Evolutionary conservation across 2,329 filamentous ascomycete genomes (phyloP).

Genomic region (Aspergillus pseudonomiae): DNA sequence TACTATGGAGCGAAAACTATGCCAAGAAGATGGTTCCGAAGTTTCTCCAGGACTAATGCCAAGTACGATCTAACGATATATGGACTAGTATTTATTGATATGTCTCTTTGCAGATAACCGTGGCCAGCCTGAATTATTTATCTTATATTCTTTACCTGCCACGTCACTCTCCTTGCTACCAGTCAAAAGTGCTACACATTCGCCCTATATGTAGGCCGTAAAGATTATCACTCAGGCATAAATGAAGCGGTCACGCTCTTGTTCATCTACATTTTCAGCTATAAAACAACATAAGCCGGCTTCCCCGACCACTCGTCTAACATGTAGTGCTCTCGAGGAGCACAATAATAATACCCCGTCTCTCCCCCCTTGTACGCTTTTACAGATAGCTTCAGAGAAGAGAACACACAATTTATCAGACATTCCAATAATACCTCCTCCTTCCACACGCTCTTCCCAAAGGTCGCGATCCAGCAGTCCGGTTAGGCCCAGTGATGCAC

Average conservation of each 20-base stretch:
- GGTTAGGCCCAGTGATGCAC: slow-evolving; percentile 3
- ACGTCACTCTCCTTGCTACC: background rate
- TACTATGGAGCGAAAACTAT: too few species aligned
- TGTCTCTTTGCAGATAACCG: too few species aligned
- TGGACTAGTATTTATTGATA: too few species aligned
- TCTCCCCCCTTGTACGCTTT: background rate
- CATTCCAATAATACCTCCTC: background rate
- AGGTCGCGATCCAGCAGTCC: slow-evolving; percentile 8
- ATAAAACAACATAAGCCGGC: background rate
- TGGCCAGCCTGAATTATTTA: too few species aligned
- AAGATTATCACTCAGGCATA: background rate
- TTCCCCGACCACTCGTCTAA: background rate
- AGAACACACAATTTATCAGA: background rate
- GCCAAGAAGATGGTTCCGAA: too few species aligned
- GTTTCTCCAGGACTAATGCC: too few species aligned
- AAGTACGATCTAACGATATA: too few species aligned
- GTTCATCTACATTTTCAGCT: background rate
- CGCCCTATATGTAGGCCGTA: background rate
- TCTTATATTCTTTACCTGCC: background rate
- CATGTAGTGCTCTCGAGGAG: background rate
- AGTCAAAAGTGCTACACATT: background rate
- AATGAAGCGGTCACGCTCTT: slow-evolving; percentile 5
- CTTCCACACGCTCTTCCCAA: slow-evolving; percentile 5
- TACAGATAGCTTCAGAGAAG: background rate
- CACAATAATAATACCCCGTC: background rate